Percentiles rank a stretch among this genome's conserved stretches.
Evolutionary conservation across 2,329 filamentous ascomycete species (phyloP).

Genomic region (Calonectria pseudoreteaudii): DNA sequence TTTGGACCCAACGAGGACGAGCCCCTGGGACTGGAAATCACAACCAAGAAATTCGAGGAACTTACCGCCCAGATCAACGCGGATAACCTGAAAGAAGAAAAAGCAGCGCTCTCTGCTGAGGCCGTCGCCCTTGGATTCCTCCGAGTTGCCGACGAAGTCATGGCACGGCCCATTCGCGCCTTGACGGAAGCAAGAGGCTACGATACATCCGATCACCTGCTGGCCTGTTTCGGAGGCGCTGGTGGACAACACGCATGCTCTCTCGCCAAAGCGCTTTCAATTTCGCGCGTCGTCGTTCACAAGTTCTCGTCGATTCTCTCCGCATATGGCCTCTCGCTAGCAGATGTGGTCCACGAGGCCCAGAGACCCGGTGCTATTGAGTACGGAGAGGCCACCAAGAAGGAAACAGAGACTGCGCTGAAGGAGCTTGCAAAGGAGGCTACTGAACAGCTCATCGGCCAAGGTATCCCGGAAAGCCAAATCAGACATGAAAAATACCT

Average conservation of each 20-base stretch:
- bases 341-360: slow-evolving; percentile 55
- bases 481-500: slow-evolving; percentile 57
- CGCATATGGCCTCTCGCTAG: slow-evolving; percentile 57
- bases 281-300: slow-evolving; percentile 54
- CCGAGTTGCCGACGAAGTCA: slow-evolving; percentile 51
- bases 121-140: slow-evolving; percentile 53
- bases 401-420: slow-evolving; percentile 18
- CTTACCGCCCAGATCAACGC: slow-evolving; percentile 57
- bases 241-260: slow-evolving; percentile 56
- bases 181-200: slow-evolving; percentile 51
- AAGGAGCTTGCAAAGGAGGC: slow-evolving; percentile 33
- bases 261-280: slow-evolving; percentile 53
- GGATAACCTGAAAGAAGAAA: slow-evolving; percentile 44
- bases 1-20: slow-evolving; percentile 77
- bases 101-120: slow-evolving; percentile 45
- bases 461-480: slow-evolving; percentile 47
- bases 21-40: slow-evolving; percentile 56
- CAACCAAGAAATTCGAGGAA: slow-evolving; percentile 53
- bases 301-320: slow-evolving; percentile 58
- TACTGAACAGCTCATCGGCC: slow-evolving; percentile 35
- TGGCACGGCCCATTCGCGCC: slow-evolving; percentile 51
- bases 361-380: slow-evolving; percentile 48
- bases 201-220: slow-evolving; percentile 49
- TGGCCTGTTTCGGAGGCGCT: slow-evolving; percentile 49
- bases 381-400: slow-evolving; percentile 34